These are phyloP conservation scores for Claviceps cyperi DNA, from an alignment of 2,329 filamentous ascomycete genomes.

Conservation along the genomic window DNA sequence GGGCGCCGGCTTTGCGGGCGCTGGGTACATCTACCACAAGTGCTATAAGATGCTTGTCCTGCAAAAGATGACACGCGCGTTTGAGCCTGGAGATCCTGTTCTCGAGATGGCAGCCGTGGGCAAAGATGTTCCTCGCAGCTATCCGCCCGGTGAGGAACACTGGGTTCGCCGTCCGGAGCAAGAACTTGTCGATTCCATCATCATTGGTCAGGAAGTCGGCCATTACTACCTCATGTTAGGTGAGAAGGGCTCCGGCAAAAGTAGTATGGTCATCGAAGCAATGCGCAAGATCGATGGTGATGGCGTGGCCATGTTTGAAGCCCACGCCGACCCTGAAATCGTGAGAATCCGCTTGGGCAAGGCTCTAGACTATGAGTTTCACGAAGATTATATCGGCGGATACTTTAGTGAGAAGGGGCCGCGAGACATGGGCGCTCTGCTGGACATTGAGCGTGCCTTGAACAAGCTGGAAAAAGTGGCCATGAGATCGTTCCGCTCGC, in stretches of 20 bases:
- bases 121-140: conserved; percentile 36
- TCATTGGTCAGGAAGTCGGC: conserved; percentile 56
- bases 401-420: conserved; percentile 92
- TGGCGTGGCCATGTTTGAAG: conserved; percentile 88
- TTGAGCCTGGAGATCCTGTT: conserved; percentile 81
- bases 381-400: conserved; percentile 94
- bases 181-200: conserved; percentile 63
- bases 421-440: conserved; percentile 75
- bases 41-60: conserved; percentile 83
- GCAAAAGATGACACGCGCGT: conserved; percentile 85
- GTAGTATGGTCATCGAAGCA: conserved; percentile 85
- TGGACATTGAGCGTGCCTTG: conserved; percentile 91
- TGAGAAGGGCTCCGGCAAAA: conserved; percentile 94
- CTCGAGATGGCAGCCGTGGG: conserved; percentile 60
- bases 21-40: conserved; percentile 66
- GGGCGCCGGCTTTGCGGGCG: conserved; percentile 47
- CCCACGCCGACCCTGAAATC: conserved; percentile 87
- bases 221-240: conserved; percentile 88
- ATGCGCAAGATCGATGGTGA: conserved; percentile 89
- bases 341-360: conserved; percentile 88
- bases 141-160: conserved; percentile 24
- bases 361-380: conserved; percentile 88
- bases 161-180: conserved; percentile 85
- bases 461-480: conserved; percentile 98
- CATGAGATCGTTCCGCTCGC: conserved; percentile 46